Base-by-base conservation (phyloP, 371 early-diverging fungal species). In the Phascolomyces articulosus region DNA sequence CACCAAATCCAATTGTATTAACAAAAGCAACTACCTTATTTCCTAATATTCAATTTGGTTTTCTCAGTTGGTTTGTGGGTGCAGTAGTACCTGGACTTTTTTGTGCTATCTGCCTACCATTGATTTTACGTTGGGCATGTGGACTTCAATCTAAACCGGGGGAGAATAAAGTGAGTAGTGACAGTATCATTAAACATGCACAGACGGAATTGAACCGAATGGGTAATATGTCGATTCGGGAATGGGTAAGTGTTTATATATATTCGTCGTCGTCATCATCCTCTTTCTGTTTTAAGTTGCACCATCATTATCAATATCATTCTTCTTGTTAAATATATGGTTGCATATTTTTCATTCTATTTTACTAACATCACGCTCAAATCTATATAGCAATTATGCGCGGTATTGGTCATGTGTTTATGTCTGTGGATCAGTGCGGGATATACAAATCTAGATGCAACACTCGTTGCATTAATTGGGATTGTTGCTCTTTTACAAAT, bases 401-500 rank as follows among this genome's bases (percentile, higher is more conserved):
- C 64, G 9, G 82, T 91, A 7, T 70, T 92, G 26, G 58, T 82
- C 3, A 28, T 58, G 6, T 90, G 91, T 40, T 81, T 94, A 20
- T 56, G 69, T 21, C 57, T 91, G 16, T 94, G 94, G 94, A 75
- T 90, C n/a, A 81, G 86, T 26, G 79, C 85, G 1, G 57, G 74
- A n/a, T 79, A 78, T 53, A 88, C 88, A 28, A 78, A 82, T 20
- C 64, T 93, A 4, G 89, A 91, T 62, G 79, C 92, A 0, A 84
- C 91, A 0, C 70, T 91, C 21, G 88, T 93, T 2, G 91, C 91
- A 3, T 75, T 89, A 23, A 63, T 85, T 31, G 93, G 89, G 2
- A 69, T 93, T 7, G 76, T 82, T 0, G 65, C 73, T 1, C 64
- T 93, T 29, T 49, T 91, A 15, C 67, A 87, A 23, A 62, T 85